phyloP scores from a whole-genome alignment of 2,329 filamentous ascomycete species.

The Neophaeococcomyces mojaviensis region DNA sequence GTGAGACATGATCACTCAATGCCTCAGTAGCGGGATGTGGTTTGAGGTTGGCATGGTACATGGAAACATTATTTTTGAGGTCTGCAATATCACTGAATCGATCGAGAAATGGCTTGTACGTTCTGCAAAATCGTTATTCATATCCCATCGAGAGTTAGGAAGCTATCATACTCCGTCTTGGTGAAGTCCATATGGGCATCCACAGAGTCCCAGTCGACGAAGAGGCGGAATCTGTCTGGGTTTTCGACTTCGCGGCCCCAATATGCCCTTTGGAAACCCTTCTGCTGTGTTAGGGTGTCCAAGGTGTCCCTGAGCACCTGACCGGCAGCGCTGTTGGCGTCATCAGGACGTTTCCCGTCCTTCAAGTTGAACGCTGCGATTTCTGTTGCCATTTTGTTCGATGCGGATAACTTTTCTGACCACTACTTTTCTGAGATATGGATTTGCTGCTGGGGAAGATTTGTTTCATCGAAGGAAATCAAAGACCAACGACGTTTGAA shows the following conservation, averaged over 20 bases:
- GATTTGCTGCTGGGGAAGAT: no score
- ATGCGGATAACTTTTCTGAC: no score
- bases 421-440: no score
- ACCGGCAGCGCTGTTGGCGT: slow-evolving; percentile 13
- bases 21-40: slow-evolving; percentile 22
- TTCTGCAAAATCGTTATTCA: slow-evolving; percentile 1
- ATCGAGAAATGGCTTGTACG: slow-evolving; percentile 21
- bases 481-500: no score
- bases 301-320: slow-evolving; percentile 17
- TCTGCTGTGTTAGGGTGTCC: slow-evolving; percentile 20
- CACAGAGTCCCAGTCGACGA: slow-evolving; percentile 26
- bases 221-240: slow-evolving; percentile 17
- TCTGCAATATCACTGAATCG: slow-evolving; percentile 18
- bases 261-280: slow-evolving; percentile 20
- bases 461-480: no score
- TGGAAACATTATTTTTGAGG: slow-evolving; percentile 4
- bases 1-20: slow-evolving; percentile 14
- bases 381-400: slow-evolving; percentile 18
- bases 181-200: slow-evolving; percentile 24
- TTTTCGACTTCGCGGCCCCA: slow-evolving; percentile 23
- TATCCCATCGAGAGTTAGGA: background rate
- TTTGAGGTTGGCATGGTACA: slow-evolving; percentile 21
- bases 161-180: slow-evolving; percentile 14
- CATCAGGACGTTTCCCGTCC: slow-evolving; percentile 16
- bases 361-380: slow-evolving; percentile 20